Evolutionary conservation across 441 rosid species (phyloP).

Genomic region (Aquilaria agallochum): DNA sequence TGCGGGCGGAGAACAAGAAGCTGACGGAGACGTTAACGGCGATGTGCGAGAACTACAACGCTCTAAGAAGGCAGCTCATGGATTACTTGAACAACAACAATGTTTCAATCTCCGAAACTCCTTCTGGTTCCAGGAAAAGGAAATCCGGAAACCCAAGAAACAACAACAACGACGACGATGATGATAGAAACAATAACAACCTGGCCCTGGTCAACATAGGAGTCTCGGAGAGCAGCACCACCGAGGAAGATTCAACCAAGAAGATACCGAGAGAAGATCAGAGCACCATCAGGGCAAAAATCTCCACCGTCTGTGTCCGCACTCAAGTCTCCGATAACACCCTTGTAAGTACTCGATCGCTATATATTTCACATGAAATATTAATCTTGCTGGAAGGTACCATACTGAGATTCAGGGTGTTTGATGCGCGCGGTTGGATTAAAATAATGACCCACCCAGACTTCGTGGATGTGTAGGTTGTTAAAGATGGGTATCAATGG

Average conservation of each 20-base stretch:
- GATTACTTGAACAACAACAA: constrained; percentile 49
- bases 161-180: constrained; percentile 21
- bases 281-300: constrained; percentile 51
- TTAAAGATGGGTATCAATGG: constrained; percentile 99
- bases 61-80: constrained; percentile 53
- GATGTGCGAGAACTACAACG: constrained; percentile 77
- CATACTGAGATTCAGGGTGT: too few species aligned
- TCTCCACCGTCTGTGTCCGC: constrained; percentile 50
- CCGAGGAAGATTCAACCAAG: constrained; percentile 79
- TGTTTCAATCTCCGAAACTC: constrained; percentile 21
- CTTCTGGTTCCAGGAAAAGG: constrained; percentile 57
- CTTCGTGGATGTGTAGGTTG: constrained; percentile 39
- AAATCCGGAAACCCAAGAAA: constrained; percentile 44
- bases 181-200: constrained; percentile 5
- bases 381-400: too few species aligned
- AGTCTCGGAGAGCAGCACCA: constrained; percentile 82
- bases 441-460: too few species aligned
- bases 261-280: constrained; percentile 58
- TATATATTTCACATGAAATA: neutral
- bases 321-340: constrained; percentile 70
- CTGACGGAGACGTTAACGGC: constrained; percentile 68
- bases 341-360: constrained; percentile 47
- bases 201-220: constrained; percentile 30
- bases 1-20: constrained; percentile 83
- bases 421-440: too few species aligned